Evolutionary conservation across 495 filamentous ascomycete genomes (phyloP).

Genomic region (Penicillium cinerascens): DNA sequence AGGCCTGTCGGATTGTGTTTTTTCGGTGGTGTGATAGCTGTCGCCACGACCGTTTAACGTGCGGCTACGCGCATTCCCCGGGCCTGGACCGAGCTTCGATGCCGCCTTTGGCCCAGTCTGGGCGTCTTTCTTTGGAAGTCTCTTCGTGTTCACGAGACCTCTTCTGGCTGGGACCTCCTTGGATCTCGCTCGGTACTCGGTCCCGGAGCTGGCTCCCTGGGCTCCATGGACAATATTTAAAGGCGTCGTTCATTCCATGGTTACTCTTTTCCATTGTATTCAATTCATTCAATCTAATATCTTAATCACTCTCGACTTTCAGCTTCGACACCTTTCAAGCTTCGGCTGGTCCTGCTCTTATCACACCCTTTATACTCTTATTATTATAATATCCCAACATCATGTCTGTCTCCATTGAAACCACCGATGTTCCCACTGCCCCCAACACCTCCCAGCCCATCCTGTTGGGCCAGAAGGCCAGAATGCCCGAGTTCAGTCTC

Average conservation of each 20-base stretch:
- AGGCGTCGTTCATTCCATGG: neutral
- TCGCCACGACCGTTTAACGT: conserved; percentile 11
- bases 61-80: conserved; percentile 14
- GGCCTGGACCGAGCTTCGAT: conserved; percentile 3
- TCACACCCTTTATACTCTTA: neutral
- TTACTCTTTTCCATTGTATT: neutral
- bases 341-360: neutral
- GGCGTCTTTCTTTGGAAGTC: conserved; percentile 6
- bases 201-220: neutral
- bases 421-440: conserved; percentile 26
- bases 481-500: conserved; percentile 76
- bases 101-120: conserved; percentile 5
- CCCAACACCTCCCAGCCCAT: conserved; percentile 23
- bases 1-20: neutral
- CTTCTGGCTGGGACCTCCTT: neutral
- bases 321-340: neutral
- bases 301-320: conserved; percentile 1
- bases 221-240: conserved; percentile 8
- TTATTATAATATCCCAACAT: neutral
- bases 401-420: conserved; percentile 45
- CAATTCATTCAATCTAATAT: conserved; percentile 5
- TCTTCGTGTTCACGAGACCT: conserved; percentile 24
- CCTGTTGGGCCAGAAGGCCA: conserved; percentile 35
- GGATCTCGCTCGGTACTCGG: neutral
- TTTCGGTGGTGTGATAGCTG: neutral